Base-by-base conservation (phyloP, 495 filamentous ascomycete genomes). In the Lepraria neglecta region DNA sequence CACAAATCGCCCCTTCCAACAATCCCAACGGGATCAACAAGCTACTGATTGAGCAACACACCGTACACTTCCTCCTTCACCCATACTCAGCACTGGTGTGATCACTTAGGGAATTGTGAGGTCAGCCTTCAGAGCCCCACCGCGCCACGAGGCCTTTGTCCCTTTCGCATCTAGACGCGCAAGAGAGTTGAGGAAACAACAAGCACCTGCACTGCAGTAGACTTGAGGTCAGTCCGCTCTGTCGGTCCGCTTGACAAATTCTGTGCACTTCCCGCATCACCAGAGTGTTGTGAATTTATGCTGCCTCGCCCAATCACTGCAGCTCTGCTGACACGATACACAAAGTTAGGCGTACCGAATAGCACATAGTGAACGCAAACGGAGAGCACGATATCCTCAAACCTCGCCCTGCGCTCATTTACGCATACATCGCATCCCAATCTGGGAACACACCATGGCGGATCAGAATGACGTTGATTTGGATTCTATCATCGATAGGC, bases 401-500 rank as follows among this genome's bases (percentile, higher is more conserved):
- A 45, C 15, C 17, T 42, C 38, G 47, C 48, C 24, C 47, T 53
- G 59, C 40, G 59, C 50, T 60, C 50, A 31, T 48, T 24, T 12
- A 44, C 28, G 9, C 38, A 44, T 30, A 17, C 15, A 31, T 21
- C 59, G 40, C 38, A 28, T 38, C 48, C 38, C 27, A 54, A 54
- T 17, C 21, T 52, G 64, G 66, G 72, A 71, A 69, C 66, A 75
- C 73, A 75, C 72, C 71, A 98, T 98, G 94, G 92, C 95, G 78
- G 95, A 97, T 78, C 84, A 91, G 76, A 86, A 87, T 73, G 94
- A 98, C 74, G 92, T 97, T 75, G 95, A 98, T 78, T 82, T 98
- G 78, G 95, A 98, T 74, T 97, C 94, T 68, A 95, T 98, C 82
- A 98, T 98, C 76, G 94, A 98, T 75, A 84, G 94, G 77, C 83